phyloP scores from a whole-genome alignment of 331 rosid genomes.

The Acacia concinna region DNA sequence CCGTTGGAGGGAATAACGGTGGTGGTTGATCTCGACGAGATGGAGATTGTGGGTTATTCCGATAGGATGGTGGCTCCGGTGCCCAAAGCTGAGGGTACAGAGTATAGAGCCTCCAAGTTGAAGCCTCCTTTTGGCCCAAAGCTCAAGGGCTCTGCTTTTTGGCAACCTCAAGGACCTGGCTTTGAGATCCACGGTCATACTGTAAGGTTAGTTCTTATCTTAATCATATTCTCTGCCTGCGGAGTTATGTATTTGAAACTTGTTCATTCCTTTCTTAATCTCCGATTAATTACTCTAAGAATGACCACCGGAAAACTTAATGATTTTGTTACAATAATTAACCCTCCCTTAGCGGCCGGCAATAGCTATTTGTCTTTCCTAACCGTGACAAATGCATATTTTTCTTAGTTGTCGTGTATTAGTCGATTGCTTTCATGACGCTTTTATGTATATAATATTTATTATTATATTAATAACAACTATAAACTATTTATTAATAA shows the following conservation, averaged over 20 bases:
- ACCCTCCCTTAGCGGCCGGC: no score
- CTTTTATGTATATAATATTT: background rate
- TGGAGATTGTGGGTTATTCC: slow-evolving; percentile 48
- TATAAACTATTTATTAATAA: no score
- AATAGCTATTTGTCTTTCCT: background rate
- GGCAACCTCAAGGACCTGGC: slow-evolving; percentile 50
- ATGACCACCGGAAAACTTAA: background rate
- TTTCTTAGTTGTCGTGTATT: background rate
- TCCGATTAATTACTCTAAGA: background rate
- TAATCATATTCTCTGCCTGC: background rate
- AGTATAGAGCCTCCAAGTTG: slow-evolving; percentile 44
- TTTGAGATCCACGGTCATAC: slow-evolving; percentile 52
- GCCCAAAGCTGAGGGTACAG: slow-evolving; percentile 60
- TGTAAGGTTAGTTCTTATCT: slow-evolving; percentile 43
- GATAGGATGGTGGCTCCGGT: slow-evolving; percentile 51
- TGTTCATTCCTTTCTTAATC: background rate
- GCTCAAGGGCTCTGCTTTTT: slow-evolving; percentile 30
- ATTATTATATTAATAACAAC: no score
- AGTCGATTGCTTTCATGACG: background rate
- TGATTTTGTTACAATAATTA: no score
- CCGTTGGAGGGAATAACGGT: slow-evolving; percentile 65
- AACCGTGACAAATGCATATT: background rate
- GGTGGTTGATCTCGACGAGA: slow-evolving; percentile 56
- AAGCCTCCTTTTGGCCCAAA: slow-evolving; percentile 61
- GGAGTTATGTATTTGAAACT: background rate